Percentiles rank a stretch among this genome's conserved stretches.
Evolutionary conservation across 768 basidiomycete genomes (phyloP).

Genomic region (Lentinula lateritia): DNA sequence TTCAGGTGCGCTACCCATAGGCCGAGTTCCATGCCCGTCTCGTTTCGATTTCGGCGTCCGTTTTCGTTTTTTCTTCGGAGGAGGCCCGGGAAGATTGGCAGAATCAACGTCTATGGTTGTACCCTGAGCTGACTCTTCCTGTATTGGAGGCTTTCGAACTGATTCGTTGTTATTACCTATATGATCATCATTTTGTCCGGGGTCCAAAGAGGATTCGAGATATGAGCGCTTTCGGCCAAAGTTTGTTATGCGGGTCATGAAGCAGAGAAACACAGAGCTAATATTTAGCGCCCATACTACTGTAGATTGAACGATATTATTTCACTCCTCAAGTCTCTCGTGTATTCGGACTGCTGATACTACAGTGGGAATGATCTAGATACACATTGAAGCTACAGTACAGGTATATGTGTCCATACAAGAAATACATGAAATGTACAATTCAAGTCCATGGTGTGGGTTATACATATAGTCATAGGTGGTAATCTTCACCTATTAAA

Average conservation of each 20-base stretch:
- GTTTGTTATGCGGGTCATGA: slow-evolving; percentile 72
- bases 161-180: slow-evolving; percentile 11
- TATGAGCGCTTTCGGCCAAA: slow-evolving; percentile 72
- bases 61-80: slow-evolving; percentile 58
- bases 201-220: slow-evolving; percentile 53
- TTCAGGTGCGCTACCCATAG: slow-evolving; percentile 8
- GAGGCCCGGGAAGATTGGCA: slow-evolving; percentile 14
- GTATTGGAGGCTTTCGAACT: neutral
- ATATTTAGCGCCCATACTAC: slow-evolving; percentile 23
- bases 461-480: no score
- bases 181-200: slow-evolving; percentile 8
- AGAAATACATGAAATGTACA: no score
- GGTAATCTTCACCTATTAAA: no score
- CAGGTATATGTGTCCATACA: no score
- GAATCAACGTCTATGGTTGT: neutral
- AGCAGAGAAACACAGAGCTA: neutral
- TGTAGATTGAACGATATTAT: neutral
- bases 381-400: no score
- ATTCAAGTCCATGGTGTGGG: neutral
- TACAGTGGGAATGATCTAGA: no score
- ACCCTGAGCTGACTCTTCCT: neutral
- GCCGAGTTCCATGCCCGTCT: slow-evolving; percentile 21
- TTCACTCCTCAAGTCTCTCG: no score
- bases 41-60: slow-evolving; percentile 42
- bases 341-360: no score